Percentiles rank a stretch among this genome's conserved stretches.
phyloP scores from a whole-genome alignment of 202 grass and related monocot genomes.

The Thinopyrum obtusiflorum region DNA sequence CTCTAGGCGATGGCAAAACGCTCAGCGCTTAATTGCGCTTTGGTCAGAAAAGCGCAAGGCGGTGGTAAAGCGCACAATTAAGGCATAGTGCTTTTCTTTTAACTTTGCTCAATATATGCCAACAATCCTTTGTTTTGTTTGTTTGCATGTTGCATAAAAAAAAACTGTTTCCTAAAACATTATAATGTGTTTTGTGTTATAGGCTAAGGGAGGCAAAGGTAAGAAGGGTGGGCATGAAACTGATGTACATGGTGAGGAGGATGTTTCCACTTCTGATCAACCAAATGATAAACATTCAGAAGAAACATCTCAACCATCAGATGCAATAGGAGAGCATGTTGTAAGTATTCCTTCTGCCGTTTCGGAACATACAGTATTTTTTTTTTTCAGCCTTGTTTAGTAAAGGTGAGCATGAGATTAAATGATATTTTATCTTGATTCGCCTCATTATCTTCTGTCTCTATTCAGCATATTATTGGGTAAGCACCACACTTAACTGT shows the following conservation, averaged over 20 bases:
- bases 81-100: neutral
- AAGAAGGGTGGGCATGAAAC: constrained; percentile 63
- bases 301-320: constrained; percentile 47
- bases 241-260: constrained; percentile 70
- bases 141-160: constrained; percentile 10
- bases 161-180: constrained; percentile 4
- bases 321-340: constrained; percentile 54
- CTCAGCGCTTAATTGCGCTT: neutral
- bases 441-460: neutral
- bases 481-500: neutral
- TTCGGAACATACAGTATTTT: neutral
- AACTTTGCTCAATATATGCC: neutral
- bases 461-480: neutral
- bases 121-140: neutral
- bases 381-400: neutral
- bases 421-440: neutral
- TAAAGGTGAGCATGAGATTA: neutral
- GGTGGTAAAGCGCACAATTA: neutral
- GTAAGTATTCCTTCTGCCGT: constrained; percentile 34
- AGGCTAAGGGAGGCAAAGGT: constrained; percentile 81
- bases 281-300: constrained; percentile 63
- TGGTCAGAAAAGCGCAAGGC: neutral
- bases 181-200: neutral
- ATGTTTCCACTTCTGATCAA: constrained; percentile 77
- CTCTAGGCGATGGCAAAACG: neutral